phyloP scores from a whole-genome alignment of 768 basidiomycete genomes.

The Leucocoprinus leucothites region DNA sequence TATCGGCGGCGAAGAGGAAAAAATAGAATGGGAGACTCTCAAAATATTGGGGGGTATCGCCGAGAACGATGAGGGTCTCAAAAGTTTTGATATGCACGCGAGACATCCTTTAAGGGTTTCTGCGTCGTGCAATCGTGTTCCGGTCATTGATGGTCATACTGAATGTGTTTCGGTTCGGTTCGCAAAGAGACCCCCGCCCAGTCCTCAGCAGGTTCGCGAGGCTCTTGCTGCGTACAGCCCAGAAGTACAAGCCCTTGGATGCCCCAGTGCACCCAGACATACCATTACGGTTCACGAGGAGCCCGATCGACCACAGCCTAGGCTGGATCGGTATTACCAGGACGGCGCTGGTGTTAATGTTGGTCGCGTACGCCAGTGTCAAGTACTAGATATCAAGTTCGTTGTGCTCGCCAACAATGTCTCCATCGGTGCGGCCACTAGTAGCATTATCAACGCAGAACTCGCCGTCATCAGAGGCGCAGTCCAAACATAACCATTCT shows the following conservation, averaged over 20 bases:
- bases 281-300: slow-evolving; percentile 93
- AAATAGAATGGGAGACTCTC: slow-evolving; percentile 98
- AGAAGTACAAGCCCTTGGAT: slow-evolving; percentile 69
- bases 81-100: slow-evolving; percentile 83
- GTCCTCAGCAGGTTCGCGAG: slow-evolving; percentile 82
- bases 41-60: slow-evolving; percentile 91
- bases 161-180: slow-evolving; percentile 90
- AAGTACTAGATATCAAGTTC: slow-evolving; percentile 94
- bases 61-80: slow-evolving; percentile 49
- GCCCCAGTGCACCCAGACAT: slow-evolving; percentile 82
- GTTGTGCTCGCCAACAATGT: slow-evolving; percentile 93
- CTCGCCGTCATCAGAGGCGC: slow-evolving; percentile 81
- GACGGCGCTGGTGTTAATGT: slow-evolving; percentile 90
- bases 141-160: slow-evolving; percentile 94
- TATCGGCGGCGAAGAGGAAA: slow-evolving; percentile 93
- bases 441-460: slow-evolving; percentile 96
- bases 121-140: slow-evolving; percentile 92
- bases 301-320: slow-evolving; percentile 89
- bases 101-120: slow-evolving; percentile 82
- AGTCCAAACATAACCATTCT: slow-evolving; percentile 13
- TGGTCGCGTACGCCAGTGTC: slow-evolving; percentile 86
- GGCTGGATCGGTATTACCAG: slow-evolving; percentile 87
- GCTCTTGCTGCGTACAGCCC: slow-evolving; percentile 73
- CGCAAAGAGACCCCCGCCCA: slow-evolving; percentile 72
- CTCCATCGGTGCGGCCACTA: slow-evolving; percentile 93